Evolutionary conservation across 2,329 filamentous ascomycete species (phyloP).

Genomic region (Sporothrix luriei): DNA sequence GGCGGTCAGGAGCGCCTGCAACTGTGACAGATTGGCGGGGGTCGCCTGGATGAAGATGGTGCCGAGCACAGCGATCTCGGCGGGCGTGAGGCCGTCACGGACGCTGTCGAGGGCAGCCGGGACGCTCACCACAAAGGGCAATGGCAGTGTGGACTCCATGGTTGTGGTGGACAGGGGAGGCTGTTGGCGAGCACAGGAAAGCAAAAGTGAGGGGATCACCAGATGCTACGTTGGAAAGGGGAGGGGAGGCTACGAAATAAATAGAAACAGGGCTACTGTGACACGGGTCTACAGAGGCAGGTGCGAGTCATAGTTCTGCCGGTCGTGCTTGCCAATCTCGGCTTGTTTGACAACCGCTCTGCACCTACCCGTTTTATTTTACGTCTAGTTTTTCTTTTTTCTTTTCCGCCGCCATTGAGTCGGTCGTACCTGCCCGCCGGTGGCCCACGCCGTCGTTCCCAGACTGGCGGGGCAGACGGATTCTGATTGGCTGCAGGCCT

Average conservation of each 20-base stretch:
- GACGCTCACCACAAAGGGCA: slow-evolving; percentile 64
- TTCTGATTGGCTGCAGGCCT: neutral
- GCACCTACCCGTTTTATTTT: slow-evolving; percentile 6
- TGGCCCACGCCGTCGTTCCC: slow-evolving; percentile 7
- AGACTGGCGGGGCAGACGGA: slow-evolving; percentile 2
- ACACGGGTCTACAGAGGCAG: slow-evolving; percentile 1
- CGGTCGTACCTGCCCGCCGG: slow-evolving; percentile 19
- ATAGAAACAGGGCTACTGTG: neutral
- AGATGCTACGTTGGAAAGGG: neutral
- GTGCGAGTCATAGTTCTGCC: slow-evolving; percentile 23
- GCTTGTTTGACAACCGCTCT: slow-evolving; percentile 8
- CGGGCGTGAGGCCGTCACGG: slow-evolving; percentile 56
- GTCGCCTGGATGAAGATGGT: slow-evolving; percentile 60
- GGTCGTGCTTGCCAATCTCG: slow-evolving; percentile 20
- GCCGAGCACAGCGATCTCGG: slow-evolving; percentile 62
- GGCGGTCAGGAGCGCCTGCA: slow-evolving; percentile 52
- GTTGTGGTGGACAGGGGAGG: neutral
- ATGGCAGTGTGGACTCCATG: slow-evolving; percentile 67
- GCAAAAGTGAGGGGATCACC: slow-evolving; percentile 15
- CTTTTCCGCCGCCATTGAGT: neutral
- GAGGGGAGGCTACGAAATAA: neutral
- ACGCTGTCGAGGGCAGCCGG: slow-evolving; percentile 50
- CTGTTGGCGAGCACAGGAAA: neutral
- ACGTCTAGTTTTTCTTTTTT: slow-evolving; percentile 18
- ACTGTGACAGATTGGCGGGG: slow-evolving; percentile 46